Percentiles rank a stretch among this genome's conserved stretches.
phyloP scores from a whole-genome alignment of 495 filamentous ascomycete genomes.

The Penicillium macrosclerotiorum region DNA sequence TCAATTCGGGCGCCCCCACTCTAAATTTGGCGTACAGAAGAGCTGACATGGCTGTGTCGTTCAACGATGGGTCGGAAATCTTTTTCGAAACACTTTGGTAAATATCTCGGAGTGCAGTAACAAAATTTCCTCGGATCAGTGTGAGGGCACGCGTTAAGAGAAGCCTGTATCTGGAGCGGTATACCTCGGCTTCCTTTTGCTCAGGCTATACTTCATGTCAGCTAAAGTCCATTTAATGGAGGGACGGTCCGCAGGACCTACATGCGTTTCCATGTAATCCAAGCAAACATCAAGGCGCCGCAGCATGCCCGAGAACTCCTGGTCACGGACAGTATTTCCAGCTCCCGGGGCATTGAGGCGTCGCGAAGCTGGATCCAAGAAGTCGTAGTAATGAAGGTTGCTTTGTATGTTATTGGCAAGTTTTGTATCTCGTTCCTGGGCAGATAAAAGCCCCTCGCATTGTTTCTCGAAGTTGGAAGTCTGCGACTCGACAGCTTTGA shows the following conservation, averaged over 20 bases:
- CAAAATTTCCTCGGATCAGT: slow-evolving; percentile 83
- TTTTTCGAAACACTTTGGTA: slow-evolving; percentile 68
- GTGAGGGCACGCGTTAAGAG: slow-evolving; percentile 71
- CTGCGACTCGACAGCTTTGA: slow-evolving; percentile 81
- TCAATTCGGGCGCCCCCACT: slow-evolving; percentile 64
- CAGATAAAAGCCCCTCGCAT: slow-evolving; percentile 78
- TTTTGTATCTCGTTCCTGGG: slow-evolving; percentile 71
- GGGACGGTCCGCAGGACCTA: slow-evolving; percentile 37
- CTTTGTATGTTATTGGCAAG: slow-evolving; percentile 79
- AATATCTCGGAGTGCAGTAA: slow-evolving; percentile 67
- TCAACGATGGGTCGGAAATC: slow-evolving; percentile 67
- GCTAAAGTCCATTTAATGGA: background rate
- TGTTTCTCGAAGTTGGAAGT: slow-evolving; percentile 87
- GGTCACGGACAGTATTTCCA: slow-evolving; percentile 73
- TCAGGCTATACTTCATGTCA: slow-evolving; percentile 52
- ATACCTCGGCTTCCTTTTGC: slow-evolving; percentile 83
- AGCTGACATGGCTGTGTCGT: slow-evolving; percentile 73
- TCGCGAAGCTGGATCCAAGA: slow-evolving; percentile 85
- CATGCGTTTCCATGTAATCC: slow-evolving; percentile 82
- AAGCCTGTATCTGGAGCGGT: slow-evolving; percentile 68
- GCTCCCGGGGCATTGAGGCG: slow-evolving; percentile 90
- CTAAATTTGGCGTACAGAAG: slow-evolving; percentile 77
- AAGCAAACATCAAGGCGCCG: slow-evolving; percentile 82
- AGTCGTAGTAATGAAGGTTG: slow-evolving; percentile 87
- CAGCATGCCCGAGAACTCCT: slow-evolving; percentile 82